Conservation (phyloP, 306 rosid genomes). For the Castanopsis chinensis region DNA sequence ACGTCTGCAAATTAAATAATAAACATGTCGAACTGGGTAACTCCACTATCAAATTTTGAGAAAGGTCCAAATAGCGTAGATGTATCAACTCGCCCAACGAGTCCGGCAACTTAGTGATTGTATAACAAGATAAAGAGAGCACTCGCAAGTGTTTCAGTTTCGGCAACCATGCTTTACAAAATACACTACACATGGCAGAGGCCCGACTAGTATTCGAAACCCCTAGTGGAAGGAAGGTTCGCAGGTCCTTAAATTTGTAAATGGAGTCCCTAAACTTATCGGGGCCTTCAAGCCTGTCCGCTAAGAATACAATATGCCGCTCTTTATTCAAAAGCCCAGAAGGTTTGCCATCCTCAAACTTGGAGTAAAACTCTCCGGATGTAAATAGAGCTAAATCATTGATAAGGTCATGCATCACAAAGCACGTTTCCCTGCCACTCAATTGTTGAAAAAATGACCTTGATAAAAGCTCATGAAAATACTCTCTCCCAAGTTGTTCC, state of each 20-base stretch:
- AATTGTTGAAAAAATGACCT: constrained; percentile 22
- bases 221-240: constrained; percentile 13
- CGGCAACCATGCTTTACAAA: no score
- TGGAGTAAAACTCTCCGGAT: neutral
- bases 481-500: constrained; percentile 13
- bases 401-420: constrained; percentile 30
- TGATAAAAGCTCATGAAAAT: constrained; percentile 8
- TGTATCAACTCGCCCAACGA: constrained; percentile 4
- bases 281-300: neutral
- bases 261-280: neutral
- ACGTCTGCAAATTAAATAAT: constrained; percentile 21
- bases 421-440: rapidly evolving
- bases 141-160: neutral
- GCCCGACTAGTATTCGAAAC: no score
- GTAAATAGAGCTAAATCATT: constrained; percentile 10
- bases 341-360: neutral
- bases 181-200: no score
- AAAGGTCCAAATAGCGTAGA: constrained; percentile 20
- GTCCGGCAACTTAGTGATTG: neutral
- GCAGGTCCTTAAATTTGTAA: neutral
- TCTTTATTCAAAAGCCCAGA: neutral
- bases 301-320: constrained; percentile 1
- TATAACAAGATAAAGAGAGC: neutral
- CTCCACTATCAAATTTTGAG: neutral
- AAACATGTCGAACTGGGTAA: constrained; percentile 2